These are phyloP conservation scores for Tulasnella sp. DNA, from an alignment of 768 basidiomycete genomes.

Conservation along the genomic window DNA sequence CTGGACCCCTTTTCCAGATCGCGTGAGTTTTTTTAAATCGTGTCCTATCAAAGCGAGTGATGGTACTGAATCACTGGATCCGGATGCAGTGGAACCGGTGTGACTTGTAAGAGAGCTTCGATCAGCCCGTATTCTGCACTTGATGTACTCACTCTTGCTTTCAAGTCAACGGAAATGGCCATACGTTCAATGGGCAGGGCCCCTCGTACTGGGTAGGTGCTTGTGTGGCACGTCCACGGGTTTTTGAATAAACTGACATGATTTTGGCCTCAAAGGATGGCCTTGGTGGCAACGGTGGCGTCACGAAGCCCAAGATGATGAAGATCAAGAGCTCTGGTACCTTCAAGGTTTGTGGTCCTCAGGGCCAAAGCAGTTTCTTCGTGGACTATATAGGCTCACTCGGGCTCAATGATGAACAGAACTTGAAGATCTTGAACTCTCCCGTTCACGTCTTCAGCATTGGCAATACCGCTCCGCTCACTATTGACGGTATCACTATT, in stretches of 20 bases:
- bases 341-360: conserved; percentile 25
- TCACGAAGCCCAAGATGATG: conserved; percentile 31
- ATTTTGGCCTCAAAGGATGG: conserved; percentile 17
- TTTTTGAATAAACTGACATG: background rate
- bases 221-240: background rate
- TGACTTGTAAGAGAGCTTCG: background rate
- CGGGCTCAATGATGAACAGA: conserved; percentile 19
- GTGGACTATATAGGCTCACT: background rate
- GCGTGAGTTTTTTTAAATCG: conserved; percentile 26
- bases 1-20: conserved; percentile 18
- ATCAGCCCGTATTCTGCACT: background rate
- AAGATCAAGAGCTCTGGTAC: conserved; percentile 36
- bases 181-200: conserved; percentile 36
- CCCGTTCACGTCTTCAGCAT: conserved; percentile 30
- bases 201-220: conserved; percentile 34
- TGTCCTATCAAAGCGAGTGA: conserved; percentile 30
- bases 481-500: conserved; percentile 34
- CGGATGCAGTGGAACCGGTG: background rate
- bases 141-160: background rate
- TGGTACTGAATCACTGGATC: conserved; percentile 6
- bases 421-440: conserved; percentile 32
- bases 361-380: too few species aligned
- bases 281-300: conserved; percentile 22
- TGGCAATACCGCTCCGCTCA: conserved; percentile 25
- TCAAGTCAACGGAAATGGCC: conserved; percentile 32